Evolutionary conservation across 2,329 filamentous ascomycete genomes (phyloP).

Genomic region (Sclerotinia borealis): DNA sequence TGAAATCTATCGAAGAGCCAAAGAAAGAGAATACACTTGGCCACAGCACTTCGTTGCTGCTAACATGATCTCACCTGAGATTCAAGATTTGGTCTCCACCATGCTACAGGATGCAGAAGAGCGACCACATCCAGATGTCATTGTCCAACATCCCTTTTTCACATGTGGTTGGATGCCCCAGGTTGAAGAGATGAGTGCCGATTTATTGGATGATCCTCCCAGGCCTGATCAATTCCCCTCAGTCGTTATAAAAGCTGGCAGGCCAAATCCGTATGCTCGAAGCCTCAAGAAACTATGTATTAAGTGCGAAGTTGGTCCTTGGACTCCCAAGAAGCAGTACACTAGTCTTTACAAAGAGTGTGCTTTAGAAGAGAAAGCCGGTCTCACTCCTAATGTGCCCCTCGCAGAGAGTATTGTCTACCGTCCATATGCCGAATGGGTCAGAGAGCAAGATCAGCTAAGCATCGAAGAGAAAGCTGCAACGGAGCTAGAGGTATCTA

Average conservation of each 20-base stretch:
- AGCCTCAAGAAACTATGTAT: constrained; percentile 53
- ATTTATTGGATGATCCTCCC: constrained; percentile 51
- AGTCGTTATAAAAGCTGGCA: constrained; percentile 39
- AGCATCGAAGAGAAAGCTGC: constrained; percentile 14
- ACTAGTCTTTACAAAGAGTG: constrained; percentile 56
- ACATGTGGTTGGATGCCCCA: constrained; percentile 66
- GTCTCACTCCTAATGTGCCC: constrained; percentile 57
- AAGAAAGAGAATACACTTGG: constrained; percentile 73
- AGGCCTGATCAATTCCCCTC: constrained; percentile 51
- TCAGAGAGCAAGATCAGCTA: constrained; percentile 42
- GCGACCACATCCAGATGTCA: constrained; percentile 68
- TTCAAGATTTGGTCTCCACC: constrained; percentile 70
- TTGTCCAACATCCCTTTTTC: constrained; percentile 77
- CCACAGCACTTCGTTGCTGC: constrained; percentile 58
- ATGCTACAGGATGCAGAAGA: constrained; percentile 71
- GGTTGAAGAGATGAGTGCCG: constrained; percentile 51
- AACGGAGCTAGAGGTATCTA: constrained; percentile 14
- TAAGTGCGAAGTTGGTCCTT: constrained; percentile 54
- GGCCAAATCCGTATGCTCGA: constrained; percentile 34
- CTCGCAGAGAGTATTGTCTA: constrained; percentile 58
- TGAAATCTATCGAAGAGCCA: constrained; percentile 71
- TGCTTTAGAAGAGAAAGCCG: constrained; percentile 61
- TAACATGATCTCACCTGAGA: constrained; percentile 67
- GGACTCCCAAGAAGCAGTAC: constrained; percentile 42
- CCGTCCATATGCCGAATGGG: constrained; percentile 55